Base-by-base conservation (phyloP, 2,329 filamentous ascomycete species). In the Falciphora oryzae region DNA sequence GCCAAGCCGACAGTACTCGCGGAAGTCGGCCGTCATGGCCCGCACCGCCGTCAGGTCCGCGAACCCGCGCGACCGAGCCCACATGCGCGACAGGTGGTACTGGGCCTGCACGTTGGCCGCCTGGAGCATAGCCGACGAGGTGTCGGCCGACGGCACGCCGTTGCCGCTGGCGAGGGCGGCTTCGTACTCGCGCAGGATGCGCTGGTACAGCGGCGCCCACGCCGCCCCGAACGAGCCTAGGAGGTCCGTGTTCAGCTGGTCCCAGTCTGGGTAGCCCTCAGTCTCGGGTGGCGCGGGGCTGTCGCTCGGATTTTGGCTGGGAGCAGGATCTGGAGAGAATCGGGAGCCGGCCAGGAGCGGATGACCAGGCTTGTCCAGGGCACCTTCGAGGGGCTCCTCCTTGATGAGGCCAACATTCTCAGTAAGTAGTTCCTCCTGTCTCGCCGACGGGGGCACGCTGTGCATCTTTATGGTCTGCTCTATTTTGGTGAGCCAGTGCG, bases 61-160 rank as follows among this genome's bases (percentile, higher is more conserved):
- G 67, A 75, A 80, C 2, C 75, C 74, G 1, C 77, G 74, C 18
- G 79, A 71, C 2, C 73, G 70, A 1, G 75, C 73, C 66, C 79
- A 77, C 25, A 80, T 70, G 67, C 75, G 75, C 4, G 78, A 71
- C 22, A 80, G 70, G n/a, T 80, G 69, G 65, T 78, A 81, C 63
- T 80, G 78, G 38, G 80, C 69, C 3, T 77, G 76, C 10, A 81
- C 67, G 62, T 75, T 79, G 64, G 77, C 73, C n/a, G 75, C 76
- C 14, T 73, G 71, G 5, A 77, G 71, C 59, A 78, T 79, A 0
- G 70, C 61, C 1, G 28, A n/a, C 22, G 44, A 3, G 11, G 22
- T n/a, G 18, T 53, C 44, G 44, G 44, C 22, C 44, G 44, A 53
- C 7, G 44, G 44, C 18, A 53, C 44, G 22, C 44, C 44, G 22